Evolutionary conservation across 352 stramenopile genomes (phyloP).

Genomic region (Globisporangium splendens): DNA sequence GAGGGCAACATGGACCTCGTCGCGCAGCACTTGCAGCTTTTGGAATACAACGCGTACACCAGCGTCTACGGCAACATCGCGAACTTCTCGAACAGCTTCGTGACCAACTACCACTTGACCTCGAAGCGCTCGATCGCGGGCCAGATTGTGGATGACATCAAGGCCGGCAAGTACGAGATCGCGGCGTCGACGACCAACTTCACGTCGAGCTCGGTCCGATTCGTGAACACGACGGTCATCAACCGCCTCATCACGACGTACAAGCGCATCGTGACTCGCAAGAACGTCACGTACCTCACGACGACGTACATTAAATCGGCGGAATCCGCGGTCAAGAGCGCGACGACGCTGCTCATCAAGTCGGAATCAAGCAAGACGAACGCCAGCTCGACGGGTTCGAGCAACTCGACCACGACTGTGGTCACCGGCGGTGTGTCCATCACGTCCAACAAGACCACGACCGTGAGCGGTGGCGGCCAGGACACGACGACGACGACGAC

Average conservation of each 20-base stretch:
- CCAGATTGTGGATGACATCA: conserved; percentile 47
- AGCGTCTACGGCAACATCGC: conserved; percentile 38
- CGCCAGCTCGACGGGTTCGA: conserved; percentile 19
- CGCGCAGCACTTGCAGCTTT: conserved; percentile 52
- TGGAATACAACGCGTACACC: conserved; percentile 61
- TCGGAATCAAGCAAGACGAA: conserved; percentile 7
- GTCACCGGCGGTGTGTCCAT: conserved; percentile 10
- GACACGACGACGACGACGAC: conserved; percentile 14
- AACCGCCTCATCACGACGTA: conserved; percentile 25
- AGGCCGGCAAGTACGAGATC: conserved; percentile 39
- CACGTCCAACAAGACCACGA: conserved; percentile 16
- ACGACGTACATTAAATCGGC: conserved; percentile 24
- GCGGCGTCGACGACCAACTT: conserved; percentile 39
- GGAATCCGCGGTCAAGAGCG: conserved; percentile 15
- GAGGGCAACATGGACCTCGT: conserved; percentile 60
- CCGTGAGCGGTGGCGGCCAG: conserved; percentile 2
- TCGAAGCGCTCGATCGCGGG: conserved; percentile 42
- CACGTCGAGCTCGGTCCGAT: conserved; percentile 25
- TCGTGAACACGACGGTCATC: conserved; percentile 43
- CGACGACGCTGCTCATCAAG: conserved; percentile 10
- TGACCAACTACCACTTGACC: conserved; percentile 50
- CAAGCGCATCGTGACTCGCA: conserved; percentile 19
- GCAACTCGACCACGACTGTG: conserved; percentile 9
- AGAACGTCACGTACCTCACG: conserved; percentile 23
- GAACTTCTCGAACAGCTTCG: conserved; percentile 46